Evolutionary conservation across 441 rosid genomes (phyloP), one percentile per base, ranked within the genome.

Genomic region (Codiaeum variegatum): DNA sequence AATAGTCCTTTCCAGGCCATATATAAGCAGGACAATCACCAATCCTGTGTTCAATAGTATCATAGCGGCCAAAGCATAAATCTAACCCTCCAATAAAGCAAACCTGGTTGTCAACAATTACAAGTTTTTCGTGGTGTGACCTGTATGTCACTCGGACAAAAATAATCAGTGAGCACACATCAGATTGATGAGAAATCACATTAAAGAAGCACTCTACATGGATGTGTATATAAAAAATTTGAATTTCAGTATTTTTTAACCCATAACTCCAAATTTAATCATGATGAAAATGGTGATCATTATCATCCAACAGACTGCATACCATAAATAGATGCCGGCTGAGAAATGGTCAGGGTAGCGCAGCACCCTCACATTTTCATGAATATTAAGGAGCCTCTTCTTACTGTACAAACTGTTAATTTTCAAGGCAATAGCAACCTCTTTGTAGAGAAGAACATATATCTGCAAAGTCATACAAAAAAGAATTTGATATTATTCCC

Each of bases 1-100:
- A 95, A 77, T 93, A 95, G 85, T 95, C 99, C 84, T 95, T 95
- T 76, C 99, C 99, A 69, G 98, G 97, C 99, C 98, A 95, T 73
- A 82, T 47, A 68, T 73, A 73, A 64, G 99, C 83, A 76, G 98
- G 92, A 76, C 77, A 78, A 86, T 95, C 99, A 26, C 91, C 91
- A 62, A 95, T 85, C 79, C 80, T 89, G 83, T 95, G 99, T 78
- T 93, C 94, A 63, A 51, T 71, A 18, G 96, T 88, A 84, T 95
- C 99, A 73, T 89, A 95, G 59, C 97, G 99, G 69, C 99, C 99
- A 81, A 95, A 95, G 81, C 99, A 95, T 83, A 95, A 83, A 84
- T 95, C 99, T 69, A 95, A 81, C 71, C 98, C 99, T 81, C 99
- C 97, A 74, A 95, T 85, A 80, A 91, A 95, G 86, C 97, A 95